Conservation (phyloP, 2,329 filamentous ascomycete genomes). For the Fusarium setosum region DNA sequence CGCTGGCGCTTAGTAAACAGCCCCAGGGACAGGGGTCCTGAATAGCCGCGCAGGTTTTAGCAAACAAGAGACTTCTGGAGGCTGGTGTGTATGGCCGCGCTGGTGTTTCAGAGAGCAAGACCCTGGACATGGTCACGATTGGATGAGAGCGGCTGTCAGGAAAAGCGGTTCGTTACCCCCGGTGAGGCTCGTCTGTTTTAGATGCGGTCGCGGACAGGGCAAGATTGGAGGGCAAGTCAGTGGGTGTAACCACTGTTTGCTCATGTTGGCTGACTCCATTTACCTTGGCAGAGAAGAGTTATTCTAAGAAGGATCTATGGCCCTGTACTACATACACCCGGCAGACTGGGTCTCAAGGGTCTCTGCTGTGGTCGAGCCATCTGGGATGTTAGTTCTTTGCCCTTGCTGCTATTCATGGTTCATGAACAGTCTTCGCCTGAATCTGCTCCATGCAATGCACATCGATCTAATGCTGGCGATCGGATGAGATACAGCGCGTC, state of each 20-base stretch:
- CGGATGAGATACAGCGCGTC: conserved; percentile 8
- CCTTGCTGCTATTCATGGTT: conserved; percentile 11
- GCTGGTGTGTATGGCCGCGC: background rate
- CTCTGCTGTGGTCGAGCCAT: background rate
- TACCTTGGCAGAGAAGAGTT: conserved; percentile 3
- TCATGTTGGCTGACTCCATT: background rate
- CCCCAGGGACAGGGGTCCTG: conserved; percentile 24
- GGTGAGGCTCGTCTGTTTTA: conserved; percentile 38
- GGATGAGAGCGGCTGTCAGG: conserved; percentile 21
- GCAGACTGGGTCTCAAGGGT: conserved; percentile 10
- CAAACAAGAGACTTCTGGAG: background rate
- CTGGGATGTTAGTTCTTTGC: conserved; percentile 7
- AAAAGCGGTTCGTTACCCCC: conserved; percentile 20
- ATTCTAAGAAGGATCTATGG: conserved; percentile 20
- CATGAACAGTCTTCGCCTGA: conserved; percentile 23
- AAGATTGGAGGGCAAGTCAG: conserved; percentile 39
- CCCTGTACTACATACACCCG: conserved; percentile 18
- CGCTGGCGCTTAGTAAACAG: conserved; percentile 26
- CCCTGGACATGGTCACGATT: conserved; percentile 31
- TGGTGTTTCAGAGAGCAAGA: conserved; percentile 20
- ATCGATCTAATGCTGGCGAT: conserved; percentile 26
- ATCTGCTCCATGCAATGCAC: conserved; percentile 17
- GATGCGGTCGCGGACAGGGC: conserved; percentile 42
- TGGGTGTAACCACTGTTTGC: conserved; percentile 16
- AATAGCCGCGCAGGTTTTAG: conserved; percentile 27